Percentiles rank a stretch among this genome's conserved stretches.
These are phyloP conservation scores for Wickerhamomyces sp. DNA, from an alignment of 1,139 yeast species.

Conservation along the genomic window DNA sequence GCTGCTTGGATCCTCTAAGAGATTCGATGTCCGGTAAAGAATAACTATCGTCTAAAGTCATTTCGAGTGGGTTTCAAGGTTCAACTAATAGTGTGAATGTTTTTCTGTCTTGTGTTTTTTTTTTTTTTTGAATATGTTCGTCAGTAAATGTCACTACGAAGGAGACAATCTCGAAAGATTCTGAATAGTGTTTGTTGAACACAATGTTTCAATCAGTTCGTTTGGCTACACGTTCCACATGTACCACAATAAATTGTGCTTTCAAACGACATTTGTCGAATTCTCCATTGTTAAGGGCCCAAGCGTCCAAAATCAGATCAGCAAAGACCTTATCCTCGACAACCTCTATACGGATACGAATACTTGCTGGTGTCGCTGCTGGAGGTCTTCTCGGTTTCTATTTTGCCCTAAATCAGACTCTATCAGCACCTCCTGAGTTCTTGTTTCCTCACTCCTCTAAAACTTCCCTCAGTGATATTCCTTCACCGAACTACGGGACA, in stretches of 20 bases:
- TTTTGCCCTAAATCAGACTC: conserved; percentile 10
- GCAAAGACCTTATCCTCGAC: neutral
- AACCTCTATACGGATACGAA: conserved; percentile 5
- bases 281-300: neutral
- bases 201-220: no score
- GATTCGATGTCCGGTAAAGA: conserved; percentile 5
- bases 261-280: neutral
- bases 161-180: no score
- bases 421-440: conserved; percentile 9
- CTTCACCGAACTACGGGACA: conserved; percentile 35
- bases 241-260: no score
- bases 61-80: no score
- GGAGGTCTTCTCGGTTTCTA: conserved; percentile 16
- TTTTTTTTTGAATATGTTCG: neutral
- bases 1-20: conserved; percentile 7
- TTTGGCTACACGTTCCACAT: no score
- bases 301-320: neutral
- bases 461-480: conserved; percentile 27
- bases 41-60: no score
- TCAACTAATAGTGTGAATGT: no score
- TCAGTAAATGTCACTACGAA: neutral
- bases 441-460: conserved; percentile 21
- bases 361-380: conserved; percentile 14
- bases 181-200: no score
- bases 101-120: neutral